Base-by-base conservation (phyloP, 2,329 filamentous ascomycete genomes). In the Fusarium sp. region DNA sequence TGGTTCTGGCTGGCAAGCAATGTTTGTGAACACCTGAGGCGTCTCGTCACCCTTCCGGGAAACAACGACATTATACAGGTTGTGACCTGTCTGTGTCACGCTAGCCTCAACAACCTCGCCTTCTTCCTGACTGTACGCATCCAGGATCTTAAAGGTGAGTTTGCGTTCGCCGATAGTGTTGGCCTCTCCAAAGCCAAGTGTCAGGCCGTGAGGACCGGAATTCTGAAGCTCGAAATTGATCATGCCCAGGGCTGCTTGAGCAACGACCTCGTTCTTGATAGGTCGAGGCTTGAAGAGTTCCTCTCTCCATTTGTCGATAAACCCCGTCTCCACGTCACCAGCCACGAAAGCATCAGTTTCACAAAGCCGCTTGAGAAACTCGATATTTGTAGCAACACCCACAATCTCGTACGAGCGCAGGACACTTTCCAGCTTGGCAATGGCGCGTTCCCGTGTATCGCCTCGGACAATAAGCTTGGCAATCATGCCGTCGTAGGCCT, bases 401-500 rank as follows among this genome's bases (percentile, higher is more conserved):
- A 95, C 96, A 13, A 99, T 90, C 80, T 99, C 94, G 76, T 98
- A 99, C 47, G 93, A 87, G 69, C 93, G 91, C 13, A 99, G 83
- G 1, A 96, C 94, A 6, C 90, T 84, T 38, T 90, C 89, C 62
- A 99, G 85, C 79, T 93, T 97, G 61, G 92, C 90, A 50, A 99
- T 91, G 5, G 94, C 93, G 26, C 92, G 91, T 76, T 92, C 88
- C 62, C 96, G 88, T 58, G 91, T 91, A 17, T 89, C 87, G 1
- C 93, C 96, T 60, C 93, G 89, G 7, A 98, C 94, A 73, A 99
- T 99, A 53, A 99, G 87, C 82, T 99, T 99, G 44, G 96, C 93
- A 71, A 99, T 97, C 96, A 99, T 99, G 28, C 96, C 96, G 73
- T 99, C 96, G 79, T 99, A 99, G 56, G 96, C 93, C 61, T 95